Evolutionary conservation across 225 moss, liverwort and hornwort genomes (phyloP).

Genomic region (Lunularia cruciata): DNA sequence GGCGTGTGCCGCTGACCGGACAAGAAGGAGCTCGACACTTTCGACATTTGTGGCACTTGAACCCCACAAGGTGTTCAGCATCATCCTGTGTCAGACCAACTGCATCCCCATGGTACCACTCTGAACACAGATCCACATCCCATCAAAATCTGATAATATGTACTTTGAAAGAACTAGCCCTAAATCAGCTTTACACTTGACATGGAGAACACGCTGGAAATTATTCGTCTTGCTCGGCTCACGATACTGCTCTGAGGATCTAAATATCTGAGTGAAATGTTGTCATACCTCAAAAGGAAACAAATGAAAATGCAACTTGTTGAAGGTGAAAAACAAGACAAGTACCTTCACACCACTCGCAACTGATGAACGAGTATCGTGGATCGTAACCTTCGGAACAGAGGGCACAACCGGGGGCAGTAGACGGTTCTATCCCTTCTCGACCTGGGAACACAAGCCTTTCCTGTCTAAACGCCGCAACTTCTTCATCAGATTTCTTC

Average conservation of each 20-base stretch:
- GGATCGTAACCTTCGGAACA: conserved; percentile 34
- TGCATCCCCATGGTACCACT: conserved; percentile 48
- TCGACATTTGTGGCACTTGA: conserved; percentile 52
- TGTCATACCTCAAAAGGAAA: not conserved
- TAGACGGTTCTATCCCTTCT: conserved; percentile 10
- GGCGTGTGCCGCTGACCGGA: conserved; percentile 13
- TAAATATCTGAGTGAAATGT: too few relatives aligned
- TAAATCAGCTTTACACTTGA: not conserved
- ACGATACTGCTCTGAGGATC: too few relatives aligned
- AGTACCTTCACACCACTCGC: conserved; percentile 46
- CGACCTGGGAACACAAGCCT: conserved; percentile 30
- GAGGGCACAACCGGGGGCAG: conserved; percentile 28
- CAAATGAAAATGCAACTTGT: not conserved
- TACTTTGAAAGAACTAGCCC: not conserved
- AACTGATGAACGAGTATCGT: conserved; percentile 33
- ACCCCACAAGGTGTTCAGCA: conserved; percentile 35
- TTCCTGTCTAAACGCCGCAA: conserved; percentile 35
- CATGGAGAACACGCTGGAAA: too few relatives aligned
- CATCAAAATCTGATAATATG: not conserved
- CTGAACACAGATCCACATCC: conserved; percentile 19
- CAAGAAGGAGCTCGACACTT: conserved; percentile 48
- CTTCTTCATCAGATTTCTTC: conserved; percentile 37
- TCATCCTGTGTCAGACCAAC: conserved; percentile 38
- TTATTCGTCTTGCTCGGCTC: too few relatives aligned
- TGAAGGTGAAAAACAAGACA: not conserved